Evolutionary conservation across 306 rosid species (phyloP).

Genomic region (Citrullus colocynthis): DNA sequence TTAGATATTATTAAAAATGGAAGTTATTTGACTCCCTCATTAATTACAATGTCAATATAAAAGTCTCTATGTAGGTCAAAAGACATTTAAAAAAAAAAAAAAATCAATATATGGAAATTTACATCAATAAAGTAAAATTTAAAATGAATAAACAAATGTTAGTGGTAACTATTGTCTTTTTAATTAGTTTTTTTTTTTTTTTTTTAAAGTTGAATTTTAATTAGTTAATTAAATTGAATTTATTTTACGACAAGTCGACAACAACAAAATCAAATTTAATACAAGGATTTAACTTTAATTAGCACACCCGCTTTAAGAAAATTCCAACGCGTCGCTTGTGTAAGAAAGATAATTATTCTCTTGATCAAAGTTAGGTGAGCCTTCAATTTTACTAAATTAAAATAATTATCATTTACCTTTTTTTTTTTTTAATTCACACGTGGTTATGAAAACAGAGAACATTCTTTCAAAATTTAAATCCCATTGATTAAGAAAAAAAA

Average conservation of each 20-base stretch:
- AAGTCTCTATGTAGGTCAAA: neutral
- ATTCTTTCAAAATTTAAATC: neutral
- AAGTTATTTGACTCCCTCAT: neutral
- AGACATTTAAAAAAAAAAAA: neutral
- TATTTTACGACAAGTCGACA: neutral
- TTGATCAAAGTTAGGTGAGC: neutral
- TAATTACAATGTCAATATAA: neutral
- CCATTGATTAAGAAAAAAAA: too few relatives aligned
- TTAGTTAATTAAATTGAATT: neutral
- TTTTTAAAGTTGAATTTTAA: neutral
- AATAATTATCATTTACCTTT: neutral
- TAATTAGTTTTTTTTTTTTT: neutral
- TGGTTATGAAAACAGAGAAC: neutral
- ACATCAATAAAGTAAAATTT: neutral
- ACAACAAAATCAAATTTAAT: neutral
- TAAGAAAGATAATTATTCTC: neutral
- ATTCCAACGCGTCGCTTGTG: neutral
- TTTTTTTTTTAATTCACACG: neutral
- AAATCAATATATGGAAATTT: neutral
- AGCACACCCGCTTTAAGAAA: neutral
- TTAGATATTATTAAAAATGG: neutral
- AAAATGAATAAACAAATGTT: neutral
- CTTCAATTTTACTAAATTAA: neutral
- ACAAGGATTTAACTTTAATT: neutral
- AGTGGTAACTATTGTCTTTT: neutral